phyloP scores from a whole-genome alignment of 2,329 filamentous ascomycete species.

The Aspergillus versicolor region DNA sequence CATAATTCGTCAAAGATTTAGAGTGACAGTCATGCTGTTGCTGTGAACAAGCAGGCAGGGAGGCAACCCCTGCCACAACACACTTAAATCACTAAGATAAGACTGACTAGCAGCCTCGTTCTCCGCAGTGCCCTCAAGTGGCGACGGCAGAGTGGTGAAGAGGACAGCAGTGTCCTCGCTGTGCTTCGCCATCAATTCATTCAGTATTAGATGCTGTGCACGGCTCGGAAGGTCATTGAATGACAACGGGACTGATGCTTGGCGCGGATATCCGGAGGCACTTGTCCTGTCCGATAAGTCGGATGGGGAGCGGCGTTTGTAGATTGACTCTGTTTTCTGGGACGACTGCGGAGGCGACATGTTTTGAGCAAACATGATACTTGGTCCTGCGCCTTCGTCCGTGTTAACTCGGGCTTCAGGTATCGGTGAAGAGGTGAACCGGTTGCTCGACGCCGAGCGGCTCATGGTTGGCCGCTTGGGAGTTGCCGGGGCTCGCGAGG shows the following conservation, averaged over 20 bases:
- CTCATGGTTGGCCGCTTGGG: slow-evolving; percentile 25
- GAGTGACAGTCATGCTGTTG: slow-evolving; percentile 83
- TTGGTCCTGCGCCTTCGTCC: slow-evolving; percentile 65
- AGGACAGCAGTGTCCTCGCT: slow-evolving; percentile 72
- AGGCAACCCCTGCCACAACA: slow-evolving; percentile 73
- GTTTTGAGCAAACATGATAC: slow-evolving; percentile 70
- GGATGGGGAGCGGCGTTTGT: slow-evolving; percentile 31
- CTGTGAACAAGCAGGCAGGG: slow-evolving; percentile 77
- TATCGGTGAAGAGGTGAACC: slow-evolving; percentile 70
- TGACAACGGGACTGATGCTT: slow-evolving; percentile 66
- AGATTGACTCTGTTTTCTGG: slow-evolving; percentile 37
- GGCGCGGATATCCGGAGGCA: slow-evolving; percentile 54
- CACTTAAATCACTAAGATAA: slow-evolving; percentile 76
- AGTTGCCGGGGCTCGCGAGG: slow-evolving; percentile 22
- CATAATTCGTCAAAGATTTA: slow-evolving; percentile 37
- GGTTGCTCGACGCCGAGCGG: slow-evolving; percentile 35
- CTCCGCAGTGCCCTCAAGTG: slow-evolving; percentile 70
- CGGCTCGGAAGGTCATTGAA: slow-evolving; percentile 86
- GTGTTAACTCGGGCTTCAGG: slow-evolving; percentile 67
- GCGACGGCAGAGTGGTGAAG: slow-evolving; percentile 80
- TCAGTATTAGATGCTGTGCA: slow-evolving; percentile 82
- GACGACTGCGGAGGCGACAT: slow-evolving; percentile 34
- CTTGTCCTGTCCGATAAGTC: slow-evolving; percentile 22
- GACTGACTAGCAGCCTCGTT: slow-evolving; percentile 69
- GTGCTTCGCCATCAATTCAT: slow-evolving; percentile 73